These are phyloP conservation scores for Leptosphaerulina australis DNA, from an alignment of 2,329 filamentous ascomycete species.

Conservation along the genomic window DNA sequence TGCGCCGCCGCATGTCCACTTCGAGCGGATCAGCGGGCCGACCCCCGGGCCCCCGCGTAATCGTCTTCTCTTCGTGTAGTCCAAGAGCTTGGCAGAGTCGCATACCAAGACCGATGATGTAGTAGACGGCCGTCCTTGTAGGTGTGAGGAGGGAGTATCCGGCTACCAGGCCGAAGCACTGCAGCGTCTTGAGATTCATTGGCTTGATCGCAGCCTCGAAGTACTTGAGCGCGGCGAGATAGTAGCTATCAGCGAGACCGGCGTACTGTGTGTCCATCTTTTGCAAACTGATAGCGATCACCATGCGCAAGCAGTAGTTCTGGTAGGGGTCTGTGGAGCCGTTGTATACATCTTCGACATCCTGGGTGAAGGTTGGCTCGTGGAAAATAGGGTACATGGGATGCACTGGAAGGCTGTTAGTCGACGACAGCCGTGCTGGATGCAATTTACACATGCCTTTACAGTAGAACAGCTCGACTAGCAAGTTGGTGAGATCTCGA, in stretches of 20 bases:
- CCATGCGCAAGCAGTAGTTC: slow-evolving; percentile 87
- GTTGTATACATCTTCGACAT: slow-evolving; percentile 80
- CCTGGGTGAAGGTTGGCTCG: slow-evolving; percentile 75
- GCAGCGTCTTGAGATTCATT: slow-evolving; percentile 89
- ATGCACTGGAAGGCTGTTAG: slow-evolving; percentile 66
- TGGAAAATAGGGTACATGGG: slow-evolving; percentile 87
- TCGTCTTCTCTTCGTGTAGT: slow-evolving; percentile 86
- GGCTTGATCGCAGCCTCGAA: slow-evolving; percentile 82
- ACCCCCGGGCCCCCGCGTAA: slow-evolving; percentile 67
- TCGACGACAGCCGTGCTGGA: neutral
- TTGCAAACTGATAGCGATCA: slow-evolving; percentile 92
- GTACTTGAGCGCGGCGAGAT: slow-evolving; percentile 83
- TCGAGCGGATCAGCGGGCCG: slow-evolving; percentile 71
- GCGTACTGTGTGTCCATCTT: slow-evolving; percentile 88
- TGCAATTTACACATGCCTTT: slow-evolving; percentile 64
- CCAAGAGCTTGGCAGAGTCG: slow-evolving; percentile 89
- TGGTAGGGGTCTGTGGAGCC: slow-evolving; percentile 79
- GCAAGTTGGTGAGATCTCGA: slow-evolving; percentile 72
- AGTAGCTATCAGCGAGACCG: slow-evolving; percentile 94
- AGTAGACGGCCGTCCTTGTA: slow-evolving; percentile 90
- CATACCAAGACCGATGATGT: slow-evolving; percentile 85
- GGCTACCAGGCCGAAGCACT: slow-evolving; percentile 85
- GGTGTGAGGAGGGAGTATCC: slow-evolving; percentile 93
- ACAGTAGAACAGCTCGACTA: slow-evolving; percentile 84
- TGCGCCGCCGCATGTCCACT: slow-evolving; percentile 84